phyloP scores from a whole-genome alignment of 1,284 basidiomycete species.

The Trichosporon asahii region DNA sequence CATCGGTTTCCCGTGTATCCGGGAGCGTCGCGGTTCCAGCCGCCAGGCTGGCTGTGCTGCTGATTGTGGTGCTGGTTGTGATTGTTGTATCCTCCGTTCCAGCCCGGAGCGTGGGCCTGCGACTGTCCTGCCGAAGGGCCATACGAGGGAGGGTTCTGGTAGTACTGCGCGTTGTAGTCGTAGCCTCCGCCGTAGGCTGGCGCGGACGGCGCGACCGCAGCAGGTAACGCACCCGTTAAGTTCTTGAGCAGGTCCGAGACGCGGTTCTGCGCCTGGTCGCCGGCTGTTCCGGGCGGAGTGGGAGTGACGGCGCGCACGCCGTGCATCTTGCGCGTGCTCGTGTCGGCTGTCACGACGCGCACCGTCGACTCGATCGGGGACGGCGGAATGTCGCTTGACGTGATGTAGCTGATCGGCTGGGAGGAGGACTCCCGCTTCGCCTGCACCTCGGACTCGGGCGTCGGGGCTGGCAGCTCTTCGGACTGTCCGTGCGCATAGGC shows the following conservation, averaged over 20 bases:
- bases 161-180: constrained; percentile 10
- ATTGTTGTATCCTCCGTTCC: not conserved
- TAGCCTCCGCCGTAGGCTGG: not conserved
- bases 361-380: constrained; percentile 31
- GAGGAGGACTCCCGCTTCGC: constrained; percentile 35
- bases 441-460: constrained; percentile 31
- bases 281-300: not conserved
- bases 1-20: constrained; percentile 3
- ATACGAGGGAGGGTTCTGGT: not conserved
- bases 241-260: not conserved
- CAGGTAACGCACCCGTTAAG: not conserved
- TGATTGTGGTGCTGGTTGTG: not conserved
- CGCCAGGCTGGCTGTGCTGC: not conserved
- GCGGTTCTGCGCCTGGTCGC: constrained; percentile 1
- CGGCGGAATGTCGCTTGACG: constrained; percentile 17
- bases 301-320: not conserved
- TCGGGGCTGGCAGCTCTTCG: constrained; percentile 8
- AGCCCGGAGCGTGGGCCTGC: not conserved
- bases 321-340: constrained; percentile 16
- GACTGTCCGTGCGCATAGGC: constrained; percentile 4
- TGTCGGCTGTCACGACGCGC: constrained; percentile 16
- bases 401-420: constrained; percentile 29
- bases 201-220: not conserved
- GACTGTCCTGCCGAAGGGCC: not conserved
- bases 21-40: constrained; percentile 5